Conservation (phyloP, 2,329 filamentous ascomycete genomes). For the Fusarium nelsonii region DNA sequence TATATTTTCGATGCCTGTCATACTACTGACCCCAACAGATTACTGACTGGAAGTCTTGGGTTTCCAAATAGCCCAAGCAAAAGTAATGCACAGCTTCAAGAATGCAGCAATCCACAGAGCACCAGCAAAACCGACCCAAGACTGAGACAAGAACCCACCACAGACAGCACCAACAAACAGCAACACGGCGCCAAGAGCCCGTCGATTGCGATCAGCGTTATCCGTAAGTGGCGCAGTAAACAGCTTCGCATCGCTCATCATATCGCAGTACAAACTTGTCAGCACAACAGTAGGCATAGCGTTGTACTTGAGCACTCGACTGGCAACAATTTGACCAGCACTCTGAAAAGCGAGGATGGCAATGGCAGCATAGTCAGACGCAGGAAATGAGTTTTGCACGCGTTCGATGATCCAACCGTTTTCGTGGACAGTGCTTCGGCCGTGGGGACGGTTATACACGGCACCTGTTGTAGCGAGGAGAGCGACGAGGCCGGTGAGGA, state of each 20-base stretch:
- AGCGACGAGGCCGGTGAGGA: constrained; percentile 45
- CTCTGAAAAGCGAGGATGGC: constrained; percentile 46
- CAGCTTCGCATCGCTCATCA: constrained; percentile 47
- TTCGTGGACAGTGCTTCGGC: constrained; percentile 20
- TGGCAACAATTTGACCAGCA: constrained; percentile 45
- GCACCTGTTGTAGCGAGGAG: constrained; percentile 45
- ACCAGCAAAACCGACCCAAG: constrained; percentile 46
- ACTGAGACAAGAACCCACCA: constrained; percentile 48
- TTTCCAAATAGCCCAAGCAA: constrained; percentile 45
- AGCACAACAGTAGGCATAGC: constrained; percentile 46
- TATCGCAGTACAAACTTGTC: constrained; percentile 47
- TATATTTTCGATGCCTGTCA: not conserved
- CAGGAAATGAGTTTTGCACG: constrained; percentile 42
- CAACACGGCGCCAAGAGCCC: constrained; percentile 38
- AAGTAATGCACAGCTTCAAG: constrained; percentile 40
- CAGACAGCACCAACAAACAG: constrained; percentile 43
- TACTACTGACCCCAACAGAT: not conserved
- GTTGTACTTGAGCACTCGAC: constrained; percentile 47
- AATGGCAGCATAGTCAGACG: constrained; percentile 44
- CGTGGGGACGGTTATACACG: constrained; percentile 39
- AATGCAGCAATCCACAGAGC: constrained; percentile 48
- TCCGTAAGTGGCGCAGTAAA: constrained; percentile 45
- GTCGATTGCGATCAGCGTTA: constrained; percentile 44
- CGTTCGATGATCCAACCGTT: constrained; percentile 41
- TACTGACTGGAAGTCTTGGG: constrained; percentile 28